Percentiles rank a stretch among this genome's conserved stretches.
phyloP scores from a whole-genome alignment of 2,329 filamentous ascomycete species.

The Ophiostoma piceae region DNA sequence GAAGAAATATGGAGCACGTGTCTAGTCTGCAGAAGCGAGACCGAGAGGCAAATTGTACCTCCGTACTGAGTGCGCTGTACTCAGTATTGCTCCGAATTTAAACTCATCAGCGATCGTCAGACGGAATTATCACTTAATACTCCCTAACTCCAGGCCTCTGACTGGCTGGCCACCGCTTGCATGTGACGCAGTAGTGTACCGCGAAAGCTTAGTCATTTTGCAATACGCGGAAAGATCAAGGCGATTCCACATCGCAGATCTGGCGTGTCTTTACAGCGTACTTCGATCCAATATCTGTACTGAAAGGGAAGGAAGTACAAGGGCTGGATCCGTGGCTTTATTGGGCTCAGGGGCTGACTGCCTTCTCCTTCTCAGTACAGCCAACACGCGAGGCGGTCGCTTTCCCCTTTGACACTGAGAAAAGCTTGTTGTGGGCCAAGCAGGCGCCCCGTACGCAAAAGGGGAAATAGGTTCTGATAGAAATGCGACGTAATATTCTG shows the following conservation, averaged over 20 bases:
- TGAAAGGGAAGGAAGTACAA: background rate
- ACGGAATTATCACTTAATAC: background rate
- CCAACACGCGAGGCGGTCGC: background rate
- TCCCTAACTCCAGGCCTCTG: background rate
- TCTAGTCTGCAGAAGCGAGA: background rate
- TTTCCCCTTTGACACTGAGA: background rate
- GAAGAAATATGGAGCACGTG: background rate
- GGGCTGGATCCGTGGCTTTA: background rate
- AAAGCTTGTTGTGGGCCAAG: background rate
- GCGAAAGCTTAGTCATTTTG: background rate
- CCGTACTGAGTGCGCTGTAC: too few species aligned
- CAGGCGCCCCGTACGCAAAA: background rate
- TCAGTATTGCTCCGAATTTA: background rate
- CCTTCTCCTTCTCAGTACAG: background rate
- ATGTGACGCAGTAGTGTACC: too few species aligned
- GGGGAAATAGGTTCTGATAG: background rate
- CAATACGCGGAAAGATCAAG: background rate
- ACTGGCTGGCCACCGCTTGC: background rate
- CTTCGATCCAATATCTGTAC: too few species aligned
- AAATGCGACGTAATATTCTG: background rate
- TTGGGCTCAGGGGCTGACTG: conserved; percentile 3
- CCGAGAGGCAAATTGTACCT: background rate
- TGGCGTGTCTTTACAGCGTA: too few species aligned
- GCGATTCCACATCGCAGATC: background rate
- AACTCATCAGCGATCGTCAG: background rate